Evolutionary conservation across 2,329 filamentous ascomycete genomes (phyloP).

Genomic region (Colletotrichum horii): DNA sequence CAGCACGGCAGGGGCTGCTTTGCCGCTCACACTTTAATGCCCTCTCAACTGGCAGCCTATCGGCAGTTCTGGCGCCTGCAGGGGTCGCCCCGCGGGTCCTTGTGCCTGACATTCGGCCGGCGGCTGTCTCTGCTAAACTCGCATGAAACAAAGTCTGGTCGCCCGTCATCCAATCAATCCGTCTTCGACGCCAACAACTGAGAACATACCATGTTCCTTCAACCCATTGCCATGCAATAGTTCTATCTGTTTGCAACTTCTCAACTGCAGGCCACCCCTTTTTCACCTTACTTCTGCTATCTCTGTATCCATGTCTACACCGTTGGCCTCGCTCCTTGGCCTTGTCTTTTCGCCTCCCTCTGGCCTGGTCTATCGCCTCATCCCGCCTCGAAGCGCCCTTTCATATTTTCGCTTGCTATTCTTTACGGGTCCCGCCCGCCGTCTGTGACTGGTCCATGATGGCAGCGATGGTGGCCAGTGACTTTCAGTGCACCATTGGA

Average conservation of each 20-base stretch:
- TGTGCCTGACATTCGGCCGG: slow-evolving; percentile 14
- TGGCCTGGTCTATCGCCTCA: background rate
- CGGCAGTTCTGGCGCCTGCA: slow-evolving; percentile 10
- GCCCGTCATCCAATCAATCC: slow-evolving; percentile 16
- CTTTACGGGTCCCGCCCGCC: background rate
- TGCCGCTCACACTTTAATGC: slow-evolving; percentile 15
- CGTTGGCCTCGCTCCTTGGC: background rate
- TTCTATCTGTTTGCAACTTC: slow-evolving; percentile 1
- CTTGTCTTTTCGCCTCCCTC: background rate
- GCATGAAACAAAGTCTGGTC: slow-evolving; percentile 14
- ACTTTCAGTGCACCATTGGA: slow-evolving; percentile 14
- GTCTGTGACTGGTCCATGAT: background rate
- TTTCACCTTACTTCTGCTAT: background rate
- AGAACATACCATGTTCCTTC: slow-evolving; percentile 11
- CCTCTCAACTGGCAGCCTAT: slow-evolving; percentile 2
- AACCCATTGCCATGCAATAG: background rate
- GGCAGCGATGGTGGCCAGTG: background rate
- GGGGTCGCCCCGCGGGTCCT: slow-evolving; percentile 4
- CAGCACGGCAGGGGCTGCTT: slow-evolving; percentile 4
- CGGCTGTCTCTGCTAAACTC: slow-evolving; percentile 20
- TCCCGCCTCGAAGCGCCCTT: background rate
- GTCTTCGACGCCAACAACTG: slow-evolving; percentile 2
- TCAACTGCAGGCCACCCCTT: background rate
- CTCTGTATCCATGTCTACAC: background rate
- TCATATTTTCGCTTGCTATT: background rate